Percentiles rank a stretch among this genome's conserved stretches.
These are phyloP conservation scores for Neonectria hederae DNA, from an alignment of 2,329 filamentous ascomycete species.

Conservation along the genomic window DNA sequence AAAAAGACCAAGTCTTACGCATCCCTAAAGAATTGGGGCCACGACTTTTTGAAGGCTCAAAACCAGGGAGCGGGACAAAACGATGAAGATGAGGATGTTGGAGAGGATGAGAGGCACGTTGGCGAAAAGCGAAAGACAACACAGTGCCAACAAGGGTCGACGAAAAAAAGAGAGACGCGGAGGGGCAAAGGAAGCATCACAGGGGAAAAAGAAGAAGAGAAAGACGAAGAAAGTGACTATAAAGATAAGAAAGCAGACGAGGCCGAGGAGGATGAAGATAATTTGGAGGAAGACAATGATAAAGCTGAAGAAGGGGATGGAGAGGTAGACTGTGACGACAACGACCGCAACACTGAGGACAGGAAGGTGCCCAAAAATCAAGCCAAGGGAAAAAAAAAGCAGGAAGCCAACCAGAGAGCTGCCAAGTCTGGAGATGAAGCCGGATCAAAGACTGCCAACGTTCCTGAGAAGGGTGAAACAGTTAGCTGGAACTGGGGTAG, in stretches of 20 bases:
- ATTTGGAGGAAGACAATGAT: conserved; percentile 20
- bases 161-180: conserved; percentile 47
- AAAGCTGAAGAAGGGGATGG: conserved; percentile 25
- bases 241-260: neutral
- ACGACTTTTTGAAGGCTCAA: conserved; percentile 59
- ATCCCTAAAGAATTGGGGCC: conserved; percentile 70
- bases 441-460: conserved; percentile 41
- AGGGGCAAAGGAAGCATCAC: too few relatives aligned
- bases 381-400: conserved; percentile 10
- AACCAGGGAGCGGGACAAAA: conserved; percentile 21
- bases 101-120: conserved; percentile 13
- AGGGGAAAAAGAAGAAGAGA: too few relatives aligned
- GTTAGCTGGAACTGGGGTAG: conserved; percentile 59
- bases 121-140: conserved; percentile 44
- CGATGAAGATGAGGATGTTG: conserved; percentile 16
- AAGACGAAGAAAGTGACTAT: conserved; percentile 30
- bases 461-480: conserved; percentile 52
- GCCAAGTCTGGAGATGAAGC: neutral
- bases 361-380: conserved; percentile 25
- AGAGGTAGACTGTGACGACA: conserved; percentile 26
- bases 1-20: conserved; percentile 64
- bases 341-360: conserved; percentile 26
- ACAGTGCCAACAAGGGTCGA: conserved; percentile 36
- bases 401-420: conserved; percentile 23
- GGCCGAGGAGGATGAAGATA: neutral